Conservation (phyloP, 2,329 filamentous ascomycete species). For the Hypocreales sp. region DNA sequence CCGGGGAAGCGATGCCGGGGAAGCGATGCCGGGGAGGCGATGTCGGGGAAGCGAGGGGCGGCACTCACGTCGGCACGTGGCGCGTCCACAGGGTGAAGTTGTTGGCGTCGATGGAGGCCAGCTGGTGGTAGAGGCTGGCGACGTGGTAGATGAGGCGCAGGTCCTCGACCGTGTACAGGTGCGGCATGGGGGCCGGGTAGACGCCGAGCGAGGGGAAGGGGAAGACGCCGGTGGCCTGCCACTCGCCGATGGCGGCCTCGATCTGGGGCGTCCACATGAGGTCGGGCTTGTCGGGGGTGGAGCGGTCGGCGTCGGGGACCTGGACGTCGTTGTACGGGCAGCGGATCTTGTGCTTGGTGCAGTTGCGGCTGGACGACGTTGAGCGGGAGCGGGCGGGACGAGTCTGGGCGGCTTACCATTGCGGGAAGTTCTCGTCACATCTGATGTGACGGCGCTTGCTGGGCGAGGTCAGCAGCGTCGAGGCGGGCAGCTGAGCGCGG, state of each 20-base stretch:
- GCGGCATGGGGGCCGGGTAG: constrained; percentile 58
- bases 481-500: constrained; percentile 3
- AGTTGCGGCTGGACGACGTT: constrained; percentile 58
- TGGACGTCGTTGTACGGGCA: constrained; percentile 94
- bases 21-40: background rate
- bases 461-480: no score
- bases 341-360: constrained; percentile 95
- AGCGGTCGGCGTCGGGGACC: constrained; percentile 42
- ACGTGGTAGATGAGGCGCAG: constrained; percentile 84
- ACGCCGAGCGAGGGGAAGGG: constrained; percentile 72
- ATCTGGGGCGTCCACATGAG: constrained; percentile 80
- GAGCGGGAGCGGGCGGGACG: no score
- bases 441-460: constrained; percentile 90
- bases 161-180: constrained; percentile 60
- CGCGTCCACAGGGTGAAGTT: constrained; percentile 86
- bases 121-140: constrained; percentile 68
- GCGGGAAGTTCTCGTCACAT: constrained; percentile 93
- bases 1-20: background rate
- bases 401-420: constrained; percentile 52
- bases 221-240: constrained; percentile 72
- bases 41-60: constrained; percentile 1
- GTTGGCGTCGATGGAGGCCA: constrained; percentile 61
- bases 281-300: constrained; percentile 47
- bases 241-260: constrained; percentile 64
- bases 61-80: constrained; percentile 74